Base-by-base conservation (phyloP, 139 green algal species). In the Tetradesmus obliquus region DNA sequence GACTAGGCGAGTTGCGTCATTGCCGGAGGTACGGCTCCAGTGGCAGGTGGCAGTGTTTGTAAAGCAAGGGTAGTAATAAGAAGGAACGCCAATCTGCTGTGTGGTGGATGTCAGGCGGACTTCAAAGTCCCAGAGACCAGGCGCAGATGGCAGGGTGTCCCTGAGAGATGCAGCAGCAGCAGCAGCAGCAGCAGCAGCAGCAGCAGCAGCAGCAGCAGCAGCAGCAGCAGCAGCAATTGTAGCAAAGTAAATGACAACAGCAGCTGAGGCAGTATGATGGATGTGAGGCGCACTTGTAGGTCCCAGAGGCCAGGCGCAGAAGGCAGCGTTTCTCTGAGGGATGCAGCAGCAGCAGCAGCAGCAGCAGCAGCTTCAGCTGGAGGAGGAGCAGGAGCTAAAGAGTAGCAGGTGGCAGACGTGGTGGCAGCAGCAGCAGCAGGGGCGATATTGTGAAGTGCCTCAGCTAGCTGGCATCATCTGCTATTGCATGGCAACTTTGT, bases 101-200 rank as follows among this genome's bases (percentile, higher is more conserved):
- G 57, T 24, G n/a, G 55, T 88, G 5, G 10, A 57, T 24, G n/a
- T 7, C 19, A 88, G 22, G 22, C 83, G 22, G 3, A 76, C 54
- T 45, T 88, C 83, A 32, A 88, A 20, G 9, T 88, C 19, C 83
- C 83, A 88, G 6, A 88, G 57, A 17, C 83, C 83, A 84, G 79
- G 54, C 3, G 6, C 83, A 55, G 20, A 20, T 3, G 83, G 83
- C 6, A 88, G 55, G 5, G 83, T 76, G n/a, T 88, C 83, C 79
- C 79, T 58, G 45, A 1, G 24, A 20, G 8, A 71, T 19, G 19
- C 2, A 13, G 19, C 57, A 66, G 60, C 60, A 71, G 9, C 60
- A 13, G 9, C 60, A 71, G 60, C 60, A 71, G 60, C 60, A 19
- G 60, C 60, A 76, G 9, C 60, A 71, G 9, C 60, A 19, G 60